phyloP scores from a whole-genome alignment of 2,329 filamentous ascomycete genomes.

The Sporothrix schenckii region DNA sequence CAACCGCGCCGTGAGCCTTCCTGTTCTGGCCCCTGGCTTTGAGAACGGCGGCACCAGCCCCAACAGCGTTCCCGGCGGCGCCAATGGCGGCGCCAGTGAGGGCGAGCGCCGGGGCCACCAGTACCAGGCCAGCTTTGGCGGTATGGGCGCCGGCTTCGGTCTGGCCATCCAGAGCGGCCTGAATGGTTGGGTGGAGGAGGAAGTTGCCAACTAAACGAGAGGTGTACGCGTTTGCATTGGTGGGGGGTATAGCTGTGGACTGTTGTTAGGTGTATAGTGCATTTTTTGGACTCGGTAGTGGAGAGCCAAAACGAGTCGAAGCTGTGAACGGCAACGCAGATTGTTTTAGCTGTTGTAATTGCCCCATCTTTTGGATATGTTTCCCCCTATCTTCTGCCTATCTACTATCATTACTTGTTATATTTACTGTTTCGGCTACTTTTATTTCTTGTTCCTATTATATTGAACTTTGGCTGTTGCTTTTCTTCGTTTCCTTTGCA shows the following conservation, averaged over 20 bases:
- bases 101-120: conserved; percentile 66
- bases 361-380: conserved; percentile 38
- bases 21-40: conserved; percentile 66
- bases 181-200: conserved; percentile 70
- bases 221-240: background rate
- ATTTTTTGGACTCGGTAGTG: background rate
- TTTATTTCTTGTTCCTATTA: conserved; percentile 33
- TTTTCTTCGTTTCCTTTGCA: background rate
- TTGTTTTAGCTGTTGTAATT: conserved; percentile 44
- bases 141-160: conserved; percentile 61
- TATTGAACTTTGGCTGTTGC: background rate
- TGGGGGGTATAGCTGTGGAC: background rate
- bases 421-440: conserved; percentile 33
- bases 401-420: conserved; percentile 22
- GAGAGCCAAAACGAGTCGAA: conserved; percentile 13
- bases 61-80: conserved; percentile 52
- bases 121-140: conserved; percentile 66
- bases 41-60: conserved; percentile 62
- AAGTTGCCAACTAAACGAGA: conserved; percentile 59
- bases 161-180: conserved; percentile 65
- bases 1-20: conserved; percentile 86
- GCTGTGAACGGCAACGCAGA: conserved; percentile 40
- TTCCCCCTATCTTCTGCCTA: conserved; percentile 16
- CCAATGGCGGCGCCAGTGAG: conserved; percentile 47
- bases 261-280: background rate